Conservation (phyloP, 2,329 filamentous ascomycete species). For the Fusarium keratoplasticum region DNA sequence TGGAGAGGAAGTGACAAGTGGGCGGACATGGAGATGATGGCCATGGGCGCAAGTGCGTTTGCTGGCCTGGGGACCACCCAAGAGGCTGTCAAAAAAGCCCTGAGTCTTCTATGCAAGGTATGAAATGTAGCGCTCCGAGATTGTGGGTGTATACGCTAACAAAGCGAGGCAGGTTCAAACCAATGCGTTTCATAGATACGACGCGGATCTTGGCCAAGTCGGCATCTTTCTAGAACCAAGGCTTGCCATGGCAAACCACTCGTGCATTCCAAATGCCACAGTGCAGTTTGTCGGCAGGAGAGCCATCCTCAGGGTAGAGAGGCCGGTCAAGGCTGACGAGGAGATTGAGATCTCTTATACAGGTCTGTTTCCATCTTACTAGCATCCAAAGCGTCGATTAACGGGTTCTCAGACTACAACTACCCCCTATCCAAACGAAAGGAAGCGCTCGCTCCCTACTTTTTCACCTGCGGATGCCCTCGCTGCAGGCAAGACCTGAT, state of each 20-base stretch:
- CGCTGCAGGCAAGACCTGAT: conserved; percentile 64
- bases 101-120: conserved; percentile 67
- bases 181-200: conserved; percentile 70
- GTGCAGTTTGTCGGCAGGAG: conserved; percentile 66
- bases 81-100: conserved; percentile 53
- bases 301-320: conserved; percentile 63
- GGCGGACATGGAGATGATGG: conserved; percentile 63
- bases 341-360: conserved; percentile 73
- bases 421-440: conserved; percentile 57
- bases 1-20: conserved; percentile 54
- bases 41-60: conserved; percentile 56
- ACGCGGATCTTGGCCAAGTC: conserved; percentile 62
- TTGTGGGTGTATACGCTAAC: background rate
- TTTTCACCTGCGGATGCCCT: conserved; percentile 63
- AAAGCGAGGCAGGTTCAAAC: conserved; percentile 62
- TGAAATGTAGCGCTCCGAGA: background rate
- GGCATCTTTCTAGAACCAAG: conserved; percentile 68
- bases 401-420: conserved; percentile 57
- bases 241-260: conserved; percentile 72
- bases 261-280: conserved; percentile 69
- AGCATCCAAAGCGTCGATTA: background rate
- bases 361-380: conserved; percentile 53
- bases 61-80: conserved; percentile 53
- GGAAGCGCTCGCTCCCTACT: conserved; percentile 59
- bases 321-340: conserved; percentile 61